Evolutionary conservation across 2,329 filamentous ascomycete species (phyloP), one percentile per base, ranked within the genome.

Genomic region (Penicillium sp.): DNA sequence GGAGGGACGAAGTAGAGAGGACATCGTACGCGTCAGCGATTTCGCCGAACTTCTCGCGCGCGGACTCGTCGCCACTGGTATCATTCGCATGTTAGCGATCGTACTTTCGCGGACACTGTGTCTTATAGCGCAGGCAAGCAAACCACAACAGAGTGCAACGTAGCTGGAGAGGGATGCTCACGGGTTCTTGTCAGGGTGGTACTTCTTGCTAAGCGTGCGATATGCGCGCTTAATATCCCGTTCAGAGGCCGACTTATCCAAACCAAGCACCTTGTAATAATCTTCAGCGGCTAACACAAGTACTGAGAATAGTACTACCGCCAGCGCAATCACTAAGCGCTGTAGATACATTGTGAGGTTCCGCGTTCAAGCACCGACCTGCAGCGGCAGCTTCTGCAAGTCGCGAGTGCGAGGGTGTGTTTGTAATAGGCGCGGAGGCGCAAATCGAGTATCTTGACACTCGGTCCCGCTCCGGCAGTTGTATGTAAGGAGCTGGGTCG

Each of bases 171-270:
- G 47, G 56, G 20, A 17, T 15, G 80, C 90, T 70, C 85, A 95
- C 89, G 94, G 92, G 71, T 98, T 98, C 85, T 99, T 99, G 78
- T 99, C 95, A 3, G 95, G 95, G 73, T 99, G 95, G 76, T 86
- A 97, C 76, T 96, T 96, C 78, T 98, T 98, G 81, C 91, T 96
- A 11, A 99, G 83, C 61, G 87, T 88, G 61, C 93, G 87, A 78
- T 99, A 99, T 22, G 95, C 93, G 48, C 90, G 90, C 78, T 99
- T 99, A 74, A 99, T 89, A 70, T 98, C 90, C 71, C 88, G 88
- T 55, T 96, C 92, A 49, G 86, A 88, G 15, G 94, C 94, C 61
- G 88, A 83, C 71, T 87, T 92, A 71, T 89, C 85, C 64, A 99
- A 79, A 56, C 90, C 92, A 28, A 99, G 86, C 59, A 96, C 79